These are phyloP conservation scores for Solanum gandarillasii DNA, from an alignment of 257 asterid species.

Conservation along the genomic window DNA sequence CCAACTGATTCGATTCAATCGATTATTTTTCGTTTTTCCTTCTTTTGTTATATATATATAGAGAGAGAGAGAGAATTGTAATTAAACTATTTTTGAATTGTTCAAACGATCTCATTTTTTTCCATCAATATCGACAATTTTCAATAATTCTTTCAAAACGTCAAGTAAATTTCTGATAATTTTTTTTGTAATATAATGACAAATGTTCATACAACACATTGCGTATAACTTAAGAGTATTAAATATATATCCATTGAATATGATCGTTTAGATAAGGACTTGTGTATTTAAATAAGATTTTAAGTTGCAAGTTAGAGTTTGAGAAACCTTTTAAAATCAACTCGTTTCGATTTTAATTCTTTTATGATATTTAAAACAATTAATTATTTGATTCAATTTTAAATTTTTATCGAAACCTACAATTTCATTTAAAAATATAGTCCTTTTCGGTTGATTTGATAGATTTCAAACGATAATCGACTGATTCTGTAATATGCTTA, in stretches of 20 bases:
- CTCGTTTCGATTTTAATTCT: not conserved
- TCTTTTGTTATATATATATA: not conserved
- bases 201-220: not conserved
- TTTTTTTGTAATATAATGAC: not conserved
- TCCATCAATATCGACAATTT: not conserved
- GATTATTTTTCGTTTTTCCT: not conserved
- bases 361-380: not conserved
- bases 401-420: not conserved
- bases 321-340: not conserved
- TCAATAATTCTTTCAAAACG: not conserved
- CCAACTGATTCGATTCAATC: not conserved
- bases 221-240: not conserved
- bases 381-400: not conserved
- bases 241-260: not conserved
- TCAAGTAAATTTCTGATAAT: not conserved
- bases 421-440: too few species aligned
- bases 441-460: not conserved
- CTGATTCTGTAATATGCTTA: not conserved
- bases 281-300: not conserved
- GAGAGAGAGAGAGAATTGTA: fast-evolving
- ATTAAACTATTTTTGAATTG: not conserved
- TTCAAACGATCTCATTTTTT: not conserved
- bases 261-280: not conserved
- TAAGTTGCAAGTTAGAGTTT: not conserved
- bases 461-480: not conserved